Base-by-base conservation (phyloP, 2,329 filamentous ascomycete genomes). In the Arthrobotrys conoides region DNA sequence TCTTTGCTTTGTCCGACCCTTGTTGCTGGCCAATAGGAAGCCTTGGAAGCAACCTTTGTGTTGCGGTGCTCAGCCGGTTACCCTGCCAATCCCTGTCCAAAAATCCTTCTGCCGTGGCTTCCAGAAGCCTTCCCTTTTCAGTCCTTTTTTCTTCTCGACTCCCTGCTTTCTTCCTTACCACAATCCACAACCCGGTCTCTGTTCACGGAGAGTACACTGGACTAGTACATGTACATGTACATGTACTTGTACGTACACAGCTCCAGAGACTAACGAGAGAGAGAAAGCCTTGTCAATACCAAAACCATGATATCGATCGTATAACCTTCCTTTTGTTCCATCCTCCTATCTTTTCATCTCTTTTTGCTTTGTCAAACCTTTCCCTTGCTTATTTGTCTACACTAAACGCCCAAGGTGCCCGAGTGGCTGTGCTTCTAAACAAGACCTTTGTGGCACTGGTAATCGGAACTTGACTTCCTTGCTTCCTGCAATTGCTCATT, bases 91-190 rank as follows among this genome's bases (percentile, higher is more conserved):
- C 71, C 71, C 64, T 63, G 71, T 30, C n/a, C 2, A 6, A 44
- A 30, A 71, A 66, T 70, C 72, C 65, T 76, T 70, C 72, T 64
- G 49, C 41, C 48, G 51, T 38, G 27, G n/a, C 72, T 76, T 76
- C 72, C 59, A 76, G 72, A 76, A 76, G 72, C 38, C 66, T 76
- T 76, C 72, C 72, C 16, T 20, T 66, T 76, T 70, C 59, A 44
- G 24, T 44, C 24, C 44, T 46, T 8, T 20, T 46, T 20, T 46
- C 9, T 46, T 20, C 41, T 30, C 27, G 27, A 30, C 9, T 36
- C 33, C 33, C 9, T 36, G 33, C 33, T 5, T 36, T 12, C 9
- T 36, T 36, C 33, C 33, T 12, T 16, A 44, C 38, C 38, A n/a
- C n/a, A n/a, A n/a, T n/a, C n/a, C n/a, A n/a, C n/a, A n/a, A n/a